A percentile compares a stretch with the other conserved stretches of the same genome.
phyloP scores from a whole-genome alignment of 192 early-diverging fungal species.

The Paraglomus occultum region DNA sequence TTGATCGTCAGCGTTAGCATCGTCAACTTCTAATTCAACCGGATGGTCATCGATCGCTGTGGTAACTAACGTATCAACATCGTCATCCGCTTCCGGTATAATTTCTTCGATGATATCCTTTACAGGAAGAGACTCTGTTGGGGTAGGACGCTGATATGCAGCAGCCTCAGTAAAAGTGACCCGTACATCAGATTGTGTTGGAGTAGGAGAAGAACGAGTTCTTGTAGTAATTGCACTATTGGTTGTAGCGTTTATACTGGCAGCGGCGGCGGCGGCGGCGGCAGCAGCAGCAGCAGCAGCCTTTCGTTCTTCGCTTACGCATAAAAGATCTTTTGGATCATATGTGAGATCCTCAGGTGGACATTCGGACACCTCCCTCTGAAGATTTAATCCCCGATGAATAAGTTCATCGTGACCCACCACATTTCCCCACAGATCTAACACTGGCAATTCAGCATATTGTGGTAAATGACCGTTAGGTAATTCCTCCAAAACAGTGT shows the following conservation, averaged over 20 bases:
- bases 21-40: conserved; percentile 9
- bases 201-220: background rate
- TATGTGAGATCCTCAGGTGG: conserved; percentile 18
- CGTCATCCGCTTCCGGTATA: conserved; percentile 19
- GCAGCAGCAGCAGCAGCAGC: conserved; percentile 10
- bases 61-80: conserved; percentile 23
- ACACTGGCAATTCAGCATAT: conserved; percentile 45
- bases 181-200: conserved; percentile 9
- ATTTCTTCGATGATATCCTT: background rate
- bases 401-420: conserved; percentile 44
- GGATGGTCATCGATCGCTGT: background rate
- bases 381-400: conserved; percentile 39
- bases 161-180: background rate
- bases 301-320: conserved; percentile 28
- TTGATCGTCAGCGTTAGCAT: conserved; percentile 8
- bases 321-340: conserved; percentile 41
- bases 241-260: background rate
- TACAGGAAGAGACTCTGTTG: no score
- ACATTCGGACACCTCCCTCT: conserved; percentile 41
- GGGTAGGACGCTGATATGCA: background rate
- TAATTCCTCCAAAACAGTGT: conserved; percentile 45
- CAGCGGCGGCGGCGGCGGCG: conserved; percentile 15
- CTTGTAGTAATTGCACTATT: background rate
- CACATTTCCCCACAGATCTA: conserved; percentile 56
- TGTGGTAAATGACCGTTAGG: conserved; percentile 48